Evolutionary conservation across 106 monocot genomes (phyloP), one percentile per base, ranked within the genome.

Genomic region (Allium sativum): DNA sequence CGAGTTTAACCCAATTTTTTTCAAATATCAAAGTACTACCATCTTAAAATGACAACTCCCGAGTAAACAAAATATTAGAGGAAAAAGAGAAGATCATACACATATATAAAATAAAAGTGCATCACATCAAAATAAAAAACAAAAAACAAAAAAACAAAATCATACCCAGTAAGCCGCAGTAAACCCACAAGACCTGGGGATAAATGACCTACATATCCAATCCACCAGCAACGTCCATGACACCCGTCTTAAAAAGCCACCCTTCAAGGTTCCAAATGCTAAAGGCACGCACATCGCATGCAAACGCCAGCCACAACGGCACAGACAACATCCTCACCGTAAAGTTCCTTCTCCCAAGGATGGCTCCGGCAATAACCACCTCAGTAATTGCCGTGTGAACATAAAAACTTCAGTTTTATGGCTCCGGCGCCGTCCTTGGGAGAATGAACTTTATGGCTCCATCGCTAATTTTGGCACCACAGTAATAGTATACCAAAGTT

Each of bases 161-260:
- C 58, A 40, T 53, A 65, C 67, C 67, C 67, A 67, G 55, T 67
- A 67, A 2, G 67, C 67, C 8, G 67, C 67, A 6, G 67, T 67
- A 21, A 67, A 6, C 20, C 55, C 67, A 11, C 54, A 9, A 67
- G 42, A 8, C 67, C 67, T 12, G 67, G 44, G 0, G 67, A 41
- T 15, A 63, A 50, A 59, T 63, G 48, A 52, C 54, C 48, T 2
- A 22, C 63, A 64, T 53, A 40, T 13, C n/a, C n/a, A n/a, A n/a
- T n/a, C 67, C 67, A 1, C 67, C 67, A 7, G 67, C 67, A 22
- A 67, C 55, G 44, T 66, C 66, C 66, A 66, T 66, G 1, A 66
- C 66, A 40, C 66, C 66, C 1, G 53, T 42, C 54, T 66, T 67
- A 16, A 67, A 67, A 12, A 67, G 44, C 13, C 54, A 67, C 42